Evolutionary conservation across 495 filamentous ascomycete species (phyloP).

Genomic region (Amniculicola lignicola): DNA sequence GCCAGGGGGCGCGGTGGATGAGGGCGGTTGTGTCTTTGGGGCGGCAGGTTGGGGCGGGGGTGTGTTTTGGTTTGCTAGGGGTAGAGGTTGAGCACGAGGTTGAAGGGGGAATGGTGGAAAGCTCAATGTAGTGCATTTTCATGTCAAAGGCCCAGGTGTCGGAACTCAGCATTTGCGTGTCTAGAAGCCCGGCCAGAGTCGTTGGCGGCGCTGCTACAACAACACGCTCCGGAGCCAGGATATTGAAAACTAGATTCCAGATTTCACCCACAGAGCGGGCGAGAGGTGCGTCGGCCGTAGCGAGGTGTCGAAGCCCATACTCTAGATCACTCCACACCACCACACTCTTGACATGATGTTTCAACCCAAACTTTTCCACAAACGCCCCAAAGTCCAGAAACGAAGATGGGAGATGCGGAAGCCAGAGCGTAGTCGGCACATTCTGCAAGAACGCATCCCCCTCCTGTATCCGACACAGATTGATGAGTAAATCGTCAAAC

Average conservation of each 20-base stretch:
- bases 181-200: conserved; percentile 25
- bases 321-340: conserved; percentile 23
- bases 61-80: background rate
- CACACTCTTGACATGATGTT: conserved; percentile 23
- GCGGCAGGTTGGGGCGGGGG: background rate
- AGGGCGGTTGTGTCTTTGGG: conserved; percentile 20
- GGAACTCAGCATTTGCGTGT: conserved; percentile 20
- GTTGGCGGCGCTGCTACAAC: conserved; percentile 29
- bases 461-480: conserved; percentile 20
- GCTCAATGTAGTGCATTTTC: conserved; percentile 33
- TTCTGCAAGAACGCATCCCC: conserved; percentile 25
- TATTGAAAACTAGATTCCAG: conserved; percentile 27
- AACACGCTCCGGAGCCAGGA: conserved; percentile 17
- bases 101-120: conserved; percentile 1
- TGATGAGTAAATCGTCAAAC: conserved; percentile 26
- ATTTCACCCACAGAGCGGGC: conserved; percentile 18
- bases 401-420: conserved; percentile 20
- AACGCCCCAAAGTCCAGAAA: conserved; percentile 19
- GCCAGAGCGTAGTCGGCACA: conserved; percentile 10
- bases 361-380: conserved; percentile 10
- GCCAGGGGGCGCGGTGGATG: conserved; percentile 28
- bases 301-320: conserved; percentile 25
- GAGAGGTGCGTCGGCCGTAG: conserved; percentile 12
- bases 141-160: conserved; percentile 35
- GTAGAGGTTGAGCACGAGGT: background rate